A percentile compares a stretch with the other conserved stretches of the same genome.
Conservation (phyloP, 495 filamentous ascomycete genomes). For the Apiosordaria backusii region DNA sequence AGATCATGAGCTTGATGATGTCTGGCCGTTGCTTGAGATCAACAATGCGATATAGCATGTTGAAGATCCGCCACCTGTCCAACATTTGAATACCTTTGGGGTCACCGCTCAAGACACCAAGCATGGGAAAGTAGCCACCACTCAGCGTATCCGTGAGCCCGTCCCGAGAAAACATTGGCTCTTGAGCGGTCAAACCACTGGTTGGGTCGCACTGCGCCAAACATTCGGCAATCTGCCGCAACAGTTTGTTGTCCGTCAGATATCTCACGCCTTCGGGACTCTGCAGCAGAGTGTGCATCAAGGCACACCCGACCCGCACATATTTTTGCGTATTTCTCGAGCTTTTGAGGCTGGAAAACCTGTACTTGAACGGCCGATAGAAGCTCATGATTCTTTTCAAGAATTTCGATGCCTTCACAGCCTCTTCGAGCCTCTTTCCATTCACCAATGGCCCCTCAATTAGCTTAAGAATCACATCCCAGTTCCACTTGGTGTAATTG, state of each 20-base stretch:
- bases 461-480: constrained; percentile 83
- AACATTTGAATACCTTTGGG: constrained; percentile 80
- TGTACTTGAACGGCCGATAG: constrained; percentile 93
- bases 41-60: constrained; percentile 98
- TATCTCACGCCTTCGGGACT: constrained; percentile 79
- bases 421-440: constrained; percentile 87
- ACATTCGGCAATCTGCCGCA: constrained; percentile 91
- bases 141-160: constrained; percentile 80
- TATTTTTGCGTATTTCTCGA: constrained; percentile 93
- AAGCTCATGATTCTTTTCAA: constrained; percentile 92
- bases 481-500: constrained; percentile 93
- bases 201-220: constrained; percentile 86
- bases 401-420: constrained; percentile 91
- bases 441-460: constrained; percentile 94
- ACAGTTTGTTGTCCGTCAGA: constrained; percentile 84
- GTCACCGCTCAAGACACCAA: constrained; percentile 81
- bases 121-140: constrained; percentile 88
- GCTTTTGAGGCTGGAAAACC: constrained; percentile 80
- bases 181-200: constrained; percentile 83
- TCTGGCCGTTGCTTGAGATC: constrained; percentile 88
- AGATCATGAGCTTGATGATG: constrained; percentile 77
- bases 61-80: constrained; percentile 93
- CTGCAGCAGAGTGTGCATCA: constrained; percentile 81
- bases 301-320: constrained; percentile 78
- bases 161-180: constrained; percentile 81